Base-by-base conservation (phyloP, 495 filamentous ascomycete species). In the Chaetomium cochliodes region DNA sequence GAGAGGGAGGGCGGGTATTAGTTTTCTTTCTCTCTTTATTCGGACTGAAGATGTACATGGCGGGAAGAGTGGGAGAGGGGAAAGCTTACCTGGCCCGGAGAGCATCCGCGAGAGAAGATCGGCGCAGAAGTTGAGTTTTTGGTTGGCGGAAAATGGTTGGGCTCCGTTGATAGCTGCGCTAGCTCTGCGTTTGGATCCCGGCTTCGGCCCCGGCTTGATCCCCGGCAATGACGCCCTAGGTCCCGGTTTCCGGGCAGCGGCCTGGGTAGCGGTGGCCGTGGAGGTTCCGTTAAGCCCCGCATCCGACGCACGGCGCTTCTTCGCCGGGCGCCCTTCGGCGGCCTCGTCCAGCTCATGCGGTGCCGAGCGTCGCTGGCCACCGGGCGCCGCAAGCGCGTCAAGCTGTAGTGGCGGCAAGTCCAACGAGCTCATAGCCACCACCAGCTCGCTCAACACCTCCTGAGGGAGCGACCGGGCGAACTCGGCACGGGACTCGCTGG, bases 381-480 rank as follows among this genome's bases (percentile, higher is more conserved):
- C 66, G 22, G 52, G 49, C 30, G 61, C 64, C 39, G 67, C 66
- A 11, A 63, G 47, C 13, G 47, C 53, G 25, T 42, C 51, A 16
- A 72, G 67, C 39, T 70, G 74, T 18, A 73, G 47, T n/a, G 76
- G 74, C 0, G 72, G 63, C 8, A 70, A 61, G 16, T 80, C 74
- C 26, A 81, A 66, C 12, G 78, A 77, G 68, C 80, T 82, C 81
- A 85, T 84, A n/a, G 81, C 78, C 3, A 85, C 78, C 0, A 85
- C 83, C 11, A 85, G 73, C 65, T 84, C 83, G 58, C 79, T 83
- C 20, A 85, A 58, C 8, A 85, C 81, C 65, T 82, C 81, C 67
- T 84, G 77, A 0, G 83, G 83, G 2, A 85, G 77, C 7, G 82
- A 79, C 51, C 80, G 76, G 20, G 78, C 82, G 58, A 85, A 85